Conservation (phyloP, 1,284 basidiomycete species). For the Polyporus tsugae region DNA sequence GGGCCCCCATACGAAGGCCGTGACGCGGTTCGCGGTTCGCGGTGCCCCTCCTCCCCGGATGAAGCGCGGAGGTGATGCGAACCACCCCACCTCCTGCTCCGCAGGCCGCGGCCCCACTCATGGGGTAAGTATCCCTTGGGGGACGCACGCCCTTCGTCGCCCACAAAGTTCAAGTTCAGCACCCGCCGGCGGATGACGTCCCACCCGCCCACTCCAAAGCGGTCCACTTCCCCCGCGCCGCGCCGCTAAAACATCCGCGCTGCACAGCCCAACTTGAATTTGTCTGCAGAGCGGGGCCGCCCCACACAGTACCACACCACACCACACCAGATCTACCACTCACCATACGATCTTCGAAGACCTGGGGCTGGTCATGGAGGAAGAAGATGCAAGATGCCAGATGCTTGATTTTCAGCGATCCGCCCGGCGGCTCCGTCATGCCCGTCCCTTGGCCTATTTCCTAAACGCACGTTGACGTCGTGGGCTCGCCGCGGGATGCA, state of each 20-base stretch:
- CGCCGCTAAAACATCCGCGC: slow-evolving; percentile 1
- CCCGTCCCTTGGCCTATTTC: neutral
- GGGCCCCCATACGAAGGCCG: neutral
- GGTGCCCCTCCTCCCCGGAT: neutral
- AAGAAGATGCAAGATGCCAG: too few species aligned
- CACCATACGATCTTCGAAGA: neutral
- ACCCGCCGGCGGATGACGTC: neutral
- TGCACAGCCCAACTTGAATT: neutral
- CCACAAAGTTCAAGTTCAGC: slow-evolving; percentile 1
- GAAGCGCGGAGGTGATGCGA: neutral
- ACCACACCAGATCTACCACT: neutral
- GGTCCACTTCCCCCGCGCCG: neutral
- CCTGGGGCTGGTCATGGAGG: too few species aligned
- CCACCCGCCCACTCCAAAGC: neutral
- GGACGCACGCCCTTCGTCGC: too few species aligned
- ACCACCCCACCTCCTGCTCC: neutral
- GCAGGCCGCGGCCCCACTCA: neutral
- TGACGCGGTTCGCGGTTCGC: slow-evolving; percentile 1
- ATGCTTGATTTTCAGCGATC: neutral
- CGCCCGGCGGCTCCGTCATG: neutral
- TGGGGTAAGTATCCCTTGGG: too few species aligned
- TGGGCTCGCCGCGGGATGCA: too few species aligned
- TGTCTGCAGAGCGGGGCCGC: neutral
- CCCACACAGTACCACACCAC: neutral
- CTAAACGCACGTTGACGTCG: too few species aligned